These are phyloP conservation scores for Mucor circinelloides DNA, from an alignment of 371 early-diverging fungal genomes.

Conservation along the genomic window DNA sequence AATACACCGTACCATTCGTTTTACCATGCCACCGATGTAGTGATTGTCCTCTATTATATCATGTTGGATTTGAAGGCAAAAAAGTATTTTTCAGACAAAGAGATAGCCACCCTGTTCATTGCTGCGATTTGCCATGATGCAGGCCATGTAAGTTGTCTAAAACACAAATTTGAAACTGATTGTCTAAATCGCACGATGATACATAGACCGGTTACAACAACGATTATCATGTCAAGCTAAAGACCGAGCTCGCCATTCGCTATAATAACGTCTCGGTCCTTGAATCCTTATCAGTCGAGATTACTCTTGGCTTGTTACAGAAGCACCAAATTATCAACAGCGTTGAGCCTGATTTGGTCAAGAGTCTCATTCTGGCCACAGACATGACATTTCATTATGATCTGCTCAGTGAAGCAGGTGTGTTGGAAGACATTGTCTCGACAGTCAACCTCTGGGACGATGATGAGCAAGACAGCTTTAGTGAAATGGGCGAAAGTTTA, in stretches of 20 bases:
- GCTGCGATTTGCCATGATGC: constrained; percentile 89
- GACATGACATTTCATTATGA: constrained; percentile 84
- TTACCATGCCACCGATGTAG: constrained; percentile 82
- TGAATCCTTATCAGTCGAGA: constrained; percentile 76
- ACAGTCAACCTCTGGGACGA: neutral
- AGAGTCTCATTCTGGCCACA: constrained; percentile 66
- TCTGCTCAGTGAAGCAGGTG: constrained; percentile 55
- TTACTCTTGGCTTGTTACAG: constrained; percentile 60
- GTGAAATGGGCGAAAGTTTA: neutral
- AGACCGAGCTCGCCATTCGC: constrained; percentile 63
- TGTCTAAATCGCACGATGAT: neutral
- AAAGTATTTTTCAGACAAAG: constrained; percentile 61
- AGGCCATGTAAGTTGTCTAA: constrained; percentile 88
- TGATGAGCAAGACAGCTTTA: neutral
- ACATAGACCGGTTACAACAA: constrained; percentile 84
- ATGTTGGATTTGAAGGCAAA: constrained; percentile 60
- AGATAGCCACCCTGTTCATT: constrained; percentile 71
- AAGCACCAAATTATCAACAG: constrained; percentile 56
- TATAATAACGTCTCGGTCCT: constrained; percentile 78
- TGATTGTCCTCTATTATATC: constrained; percentile 71
- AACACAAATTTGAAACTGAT: neutral
- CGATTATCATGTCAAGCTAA: constrained; percentile 78
- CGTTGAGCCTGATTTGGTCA: neutral
- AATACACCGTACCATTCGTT: constrained; percentile 84
- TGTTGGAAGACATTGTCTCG: constrained; percentile 16